Conservation (phyloP, 495 filamentous ascomycete genomes). For the Aspergillus diversus region DNA sequence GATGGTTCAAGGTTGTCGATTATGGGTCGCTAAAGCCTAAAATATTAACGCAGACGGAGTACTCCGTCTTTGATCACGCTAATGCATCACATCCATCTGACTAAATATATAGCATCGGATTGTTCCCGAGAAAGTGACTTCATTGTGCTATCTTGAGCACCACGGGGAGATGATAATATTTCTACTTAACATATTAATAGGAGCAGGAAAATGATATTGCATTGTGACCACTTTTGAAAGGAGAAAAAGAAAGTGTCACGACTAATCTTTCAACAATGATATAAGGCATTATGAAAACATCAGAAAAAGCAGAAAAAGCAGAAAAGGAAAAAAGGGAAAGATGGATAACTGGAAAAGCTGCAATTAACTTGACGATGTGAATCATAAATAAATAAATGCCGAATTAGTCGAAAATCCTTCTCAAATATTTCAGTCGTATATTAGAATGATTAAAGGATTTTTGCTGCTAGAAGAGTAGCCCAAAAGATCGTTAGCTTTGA, state of each 20-base stretch:
- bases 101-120: background rate
- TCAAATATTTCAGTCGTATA: background rate
- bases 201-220: background rate
- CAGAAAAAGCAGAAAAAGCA: too few species aligned
- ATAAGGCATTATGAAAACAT: too few species aligned
- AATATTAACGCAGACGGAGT: too few species aligned
- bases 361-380: too few species aligned
- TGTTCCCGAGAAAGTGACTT: background rate
- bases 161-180: background rate
- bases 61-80: background rate
- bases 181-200: background rate
- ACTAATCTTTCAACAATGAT: background rate
- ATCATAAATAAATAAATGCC: background rate
- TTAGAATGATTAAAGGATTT: background rate
- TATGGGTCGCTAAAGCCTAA: too few species aligned
- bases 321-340: too few species aligned
- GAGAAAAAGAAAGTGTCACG: background rate
- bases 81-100: background rate
- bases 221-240: background rate
- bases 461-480: background rate
- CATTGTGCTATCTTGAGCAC: background rate
- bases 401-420: background rate
- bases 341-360: too few species aligned
- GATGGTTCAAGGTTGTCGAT: background rate
- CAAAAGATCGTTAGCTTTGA: background rate